Conservation (phyloP, 148 eudicot species). For the Vaccinium corymbosum region DNA sequence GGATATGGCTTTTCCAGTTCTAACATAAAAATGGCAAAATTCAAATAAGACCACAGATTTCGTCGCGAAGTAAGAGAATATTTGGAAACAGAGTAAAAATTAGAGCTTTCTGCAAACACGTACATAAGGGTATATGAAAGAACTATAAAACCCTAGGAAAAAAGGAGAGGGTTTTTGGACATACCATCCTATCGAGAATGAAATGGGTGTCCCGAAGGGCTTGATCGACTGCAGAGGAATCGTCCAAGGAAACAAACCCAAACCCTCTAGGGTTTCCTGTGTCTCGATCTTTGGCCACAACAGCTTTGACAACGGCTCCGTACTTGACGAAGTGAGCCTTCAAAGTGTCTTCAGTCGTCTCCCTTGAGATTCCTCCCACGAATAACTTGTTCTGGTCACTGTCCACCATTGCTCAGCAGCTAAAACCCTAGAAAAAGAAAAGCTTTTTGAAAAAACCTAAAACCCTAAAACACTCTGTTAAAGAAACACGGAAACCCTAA, state of each 20-base stretch:
- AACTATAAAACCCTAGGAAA: background rate
- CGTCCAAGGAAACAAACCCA: conserved; percentile 63
- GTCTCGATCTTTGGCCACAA: conserved; percentile 52
- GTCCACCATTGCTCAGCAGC: conserved; percentile 41
- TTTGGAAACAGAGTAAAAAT: background rate
- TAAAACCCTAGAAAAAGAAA: background rate
- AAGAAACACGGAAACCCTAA: background rate
- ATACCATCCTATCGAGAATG: conserved; percentile 58
- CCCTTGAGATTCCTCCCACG: conserved; percentile 74
- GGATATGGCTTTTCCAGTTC: background rate
- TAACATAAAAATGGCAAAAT: background rate
- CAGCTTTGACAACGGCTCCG: conserved; percentile 38
- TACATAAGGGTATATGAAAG: background rate
- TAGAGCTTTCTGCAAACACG: background rate
- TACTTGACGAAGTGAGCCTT: conserved; percentile 49
- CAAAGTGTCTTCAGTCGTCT: conserved; percentile 43
- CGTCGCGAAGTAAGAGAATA: background rate
- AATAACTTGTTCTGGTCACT: conserved; percentile 59
- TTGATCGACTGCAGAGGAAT: conserved; percentile 40
- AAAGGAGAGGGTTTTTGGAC: conserved; percentile 14
- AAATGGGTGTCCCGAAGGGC: conserved; percentile 60
- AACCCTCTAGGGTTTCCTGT: conserved; percentile 72
- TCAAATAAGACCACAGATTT: background rate
- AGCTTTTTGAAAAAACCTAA: background rate
- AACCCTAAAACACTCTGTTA: background rate